Evolutionary conservation across 176 grass and related monocot genomes (phyloP).

Genomic region (Alloteropsis semialata): DNA sequence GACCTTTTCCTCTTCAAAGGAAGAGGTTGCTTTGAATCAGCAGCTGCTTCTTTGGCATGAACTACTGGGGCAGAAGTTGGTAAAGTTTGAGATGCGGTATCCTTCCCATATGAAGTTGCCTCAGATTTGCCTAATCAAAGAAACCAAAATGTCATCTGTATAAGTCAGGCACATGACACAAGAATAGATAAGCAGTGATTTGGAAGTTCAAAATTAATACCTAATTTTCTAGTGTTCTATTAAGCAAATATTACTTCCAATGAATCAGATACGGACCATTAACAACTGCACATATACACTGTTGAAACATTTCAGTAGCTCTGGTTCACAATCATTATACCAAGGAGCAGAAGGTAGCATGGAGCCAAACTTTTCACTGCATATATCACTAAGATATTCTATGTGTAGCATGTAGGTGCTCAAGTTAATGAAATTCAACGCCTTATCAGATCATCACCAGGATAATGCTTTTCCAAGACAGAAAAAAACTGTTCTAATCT

Average conservation of each 20-base stretch:
- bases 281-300: neutral
- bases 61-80: constrained; percentile 17
- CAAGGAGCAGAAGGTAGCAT: neutral
- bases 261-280: constrained; percentile 3
- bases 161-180: neutral
- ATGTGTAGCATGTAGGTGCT: neutral
- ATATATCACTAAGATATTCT: neutral
- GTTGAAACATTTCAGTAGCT: constrained; percentile 19
- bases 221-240: neutral
- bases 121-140: constrained; percentile 48
- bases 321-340: neutral
- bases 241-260: constrained; percentile 5
- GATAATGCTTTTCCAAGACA: neutral
- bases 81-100: constrained; percentile 25
- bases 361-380: neutral
- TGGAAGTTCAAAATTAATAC: constrained; percentile 10
- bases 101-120: constrained; percentile 15
- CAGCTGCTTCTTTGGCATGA: constrained; percentile 44
- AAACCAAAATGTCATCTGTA: constrained; percentile 5
- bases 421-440: neutral
- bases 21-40: constrained; percentile 44
- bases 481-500: neutral
- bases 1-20: constrained; percentile 60
- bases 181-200: neutral
- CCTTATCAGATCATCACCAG: neutral